These are phyloP conservation scores for Phytophthora pluvialis DNA, from an alignment of 352 stramenopile species.

Conservation along the genomic window DNA sequence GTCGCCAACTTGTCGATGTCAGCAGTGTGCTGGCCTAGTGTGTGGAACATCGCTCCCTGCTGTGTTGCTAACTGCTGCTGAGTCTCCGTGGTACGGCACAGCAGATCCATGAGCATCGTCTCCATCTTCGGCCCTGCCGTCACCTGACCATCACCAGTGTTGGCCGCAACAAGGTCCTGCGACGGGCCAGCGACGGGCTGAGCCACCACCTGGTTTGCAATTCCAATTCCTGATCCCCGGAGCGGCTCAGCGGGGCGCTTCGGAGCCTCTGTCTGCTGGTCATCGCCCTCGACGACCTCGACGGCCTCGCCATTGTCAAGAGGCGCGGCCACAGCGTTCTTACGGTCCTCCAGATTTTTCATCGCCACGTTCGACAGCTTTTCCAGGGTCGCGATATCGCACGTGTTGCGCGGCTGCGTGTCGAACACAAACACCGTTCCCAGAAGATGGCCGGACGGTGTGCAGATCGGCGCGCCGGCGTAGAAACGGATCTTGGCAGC, in stretches of 20 bases:
- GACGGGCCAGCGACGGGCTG: conserved; percentile 56
- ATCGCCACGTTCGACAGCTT: conserved; percentile 91
- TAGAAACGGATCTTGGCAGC: conserved; percentile 90
- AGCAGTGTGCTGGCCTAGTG: conserved; percentile 89
- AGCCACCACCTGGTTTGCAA: conserved; percentile 82
- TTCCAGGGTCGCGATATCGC: conserved; percentile 86
- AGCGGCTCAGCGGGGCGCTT: conserved; percentile 48
- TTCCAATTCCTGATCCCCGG: conserved; percentile 72
- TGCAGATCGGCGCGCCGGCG: conserved; percentile 82
- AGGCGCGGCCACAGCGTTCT: conserved; percentile 80
- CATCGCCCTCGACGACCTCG: conserved; percentile 36
- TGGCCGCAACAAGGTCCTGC: conserved; percentile 83
- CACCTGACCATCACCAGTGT: conserved; percentile 84
- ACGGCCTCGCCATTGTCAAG: conserved; percentile 58
- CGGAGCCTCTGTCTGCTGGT: conserved; percentile 31
- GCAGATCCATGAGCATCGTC: conserved; percentile 90
- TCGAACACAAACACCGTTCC: conserved; percentile 90
- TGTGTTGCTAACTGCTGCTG: conserved; percentile 92
- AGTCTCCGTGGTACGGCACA: conserved; percentile 89
- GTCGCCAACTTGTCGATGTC: conserved; percentile 89
- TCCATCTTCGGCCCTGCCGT: conserved; percentile 89
- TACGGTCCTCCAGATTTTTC: conserved; percentile 91
- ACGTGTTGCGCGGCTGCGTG: conserved; percentile 84
- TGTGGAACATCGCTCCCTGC: conserved; percentile 91
- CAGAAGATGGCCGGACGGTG: conserved; percentile 79